Evolutionary conservation across 2,329 filamentous ascomycete genomes (phyloP), one percentile per base, ranked within the genome.

Genomic region (Fusarium nodosum): DNA sequence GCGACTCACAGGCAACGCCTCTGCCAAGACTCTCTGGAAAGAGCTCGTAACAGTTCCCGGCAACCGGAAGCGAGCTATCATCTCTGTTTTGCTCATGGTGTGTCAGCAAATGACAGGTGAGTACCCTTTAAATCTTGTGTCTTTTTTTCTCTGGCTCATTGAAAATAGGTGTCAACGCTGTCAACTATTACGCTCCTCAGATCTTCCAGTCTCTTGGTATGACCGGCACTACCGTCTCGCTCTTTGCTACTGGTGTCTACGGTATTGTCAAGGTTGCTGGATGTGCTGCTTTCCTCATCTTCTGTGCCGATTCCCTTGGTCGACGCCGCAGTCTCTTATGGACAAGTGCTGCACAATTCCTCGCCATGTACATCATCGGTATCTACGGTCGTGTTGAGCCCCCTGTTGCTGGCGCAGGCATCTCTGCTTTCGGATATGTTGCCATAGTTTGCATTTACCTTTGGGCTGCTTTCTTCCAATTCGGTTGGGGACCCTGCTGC

Each of bases 161-260:
- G n/a, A 16, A 1, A 11, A 7, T 39, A 0, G 90, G 89, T n/a
- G 79, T 79, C 24, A 82, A 82, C 58, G 78, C 81, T 15, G 69
- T 74, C 13, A 88, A 90, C 77, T 91, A 91, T 80, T 91, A 91
- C 72, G 88, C 89, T 0, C 91, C 91, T 0, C 85, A 87, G 57
- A 92, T 93, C 72, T 93, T 93, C 80, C 80, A 81, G 45, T 84
- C 87, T 69, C 82, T 93, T 4, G 91, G 91, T 20, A 83, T 93
- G 71, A 77, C 76, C 26, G 81, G 82, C 15, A 88, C 85, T 8
- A 77, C 84, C 39, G 83, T 86, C 41, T 87, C 86, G 20, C 86
- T 93, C 26, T 91, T 93, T 76, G 90, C 91, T 7, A 93, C 91
- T 0, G 91, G 91, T 41, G 86, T 93, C 69, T 93, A 93, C 75